Evolutionary conservation across 306 rosid genomes (phyloP).

Genomic region (Trifolium pratense): DNA sequence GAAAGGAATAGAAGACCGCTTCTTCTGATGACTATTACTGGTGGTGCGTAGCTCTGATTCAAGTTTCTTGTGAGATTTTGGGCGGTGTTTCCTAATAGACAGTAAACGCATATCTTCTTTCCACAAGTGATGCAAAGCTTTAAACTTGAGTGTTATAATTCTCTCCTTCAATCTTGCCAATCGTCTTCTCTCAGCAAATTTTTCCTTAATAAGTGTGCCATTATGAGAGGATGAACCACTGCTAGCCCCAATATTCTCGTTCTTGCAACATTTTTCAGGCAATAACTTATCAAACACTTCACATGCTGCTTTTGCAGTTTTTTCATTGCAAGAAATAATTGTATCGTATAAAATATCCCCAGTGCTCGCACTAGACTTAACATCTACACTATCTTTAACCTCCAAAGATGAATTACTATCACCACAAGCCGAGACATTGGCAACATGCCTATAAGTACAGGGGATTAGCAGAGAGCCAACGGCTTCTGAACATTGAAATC

Average conservation of each 20-base stretch:
- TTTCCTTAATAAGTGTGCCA: conserved; percentile 48
- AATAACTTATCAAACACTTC: conserved; percentile 54
- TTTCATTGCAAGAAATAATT: conserved; percentile 64
- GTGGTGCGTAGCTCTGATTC: conserved; percentile 58
- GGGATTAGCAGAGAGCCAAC: conserved; percentile 51
- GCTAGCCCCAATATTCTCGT: conserved; percentile 38
- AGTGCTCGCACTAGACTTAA: conserved; percentile 30
- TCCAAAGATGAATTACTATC: conserved; percentile 38
- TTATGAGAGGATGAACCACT: conserved; percentile 33
- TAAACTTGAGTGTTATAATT: conserved; percentile 67
- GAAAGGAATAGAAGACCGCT: conserved; percentile 64
- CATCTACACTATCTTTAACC: conserved; percentile 38
- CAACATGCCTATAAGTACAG: conserved; percentile 43
- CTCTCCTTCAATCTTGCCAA: conserved; percentile 69
- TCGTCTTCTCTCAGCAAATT: conserved; percentile 56
- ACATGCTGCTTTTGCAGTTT: conserved; percentile 51
- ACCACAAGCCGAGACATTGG: conserved; percentile 39
- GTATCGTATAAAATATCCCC: conserved; percentile 42
- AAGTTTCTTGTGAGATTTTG: conserved; percentile 65
- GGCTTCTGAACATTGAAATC: conserved; percentile 47
- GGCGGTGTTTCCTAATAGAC: conserved; percentile 58
- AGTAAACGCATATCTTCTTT: conserved; percentile 65
- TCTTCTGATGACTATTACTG: conserved; percentile 61
- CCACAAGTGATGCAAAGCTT: conserved; percentile 73
- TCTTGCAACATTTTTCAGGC: conserved; percentile 43